Conservation (phyloP, 805 yeast genomes). For the Allodekkera sacchari region DNA sequence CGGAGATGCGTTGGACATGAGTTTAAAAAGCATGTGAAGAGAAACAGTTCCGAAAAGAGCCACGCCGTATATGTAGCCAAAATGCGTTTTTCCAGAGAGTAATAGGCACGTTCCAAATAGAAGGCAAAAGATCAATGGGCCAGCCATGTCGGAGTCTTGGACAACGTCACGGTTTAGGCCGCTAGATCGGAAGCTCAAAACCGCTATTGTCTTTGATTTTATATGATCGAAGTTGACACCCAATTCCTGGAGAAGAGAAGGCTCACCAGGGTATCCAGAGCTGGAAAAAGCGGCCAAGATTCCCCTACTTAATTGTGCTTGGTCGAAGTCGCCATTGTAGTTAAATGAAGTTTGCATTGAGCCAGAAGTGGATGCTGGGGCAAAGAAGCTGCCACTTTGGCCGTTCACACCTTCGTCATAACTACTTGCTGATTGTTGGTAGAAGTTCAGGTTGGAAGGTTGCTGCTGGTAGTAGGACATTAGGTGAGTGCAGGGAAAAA, state of each 20-base stretch:
- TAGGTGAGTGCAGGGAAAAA: neutral
- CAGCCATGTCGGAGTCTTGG: conserved; percentile 90
- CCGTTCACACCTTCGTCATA: conserved; percentile 3
- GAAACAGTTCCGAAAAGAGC: conserved; percentile 86
- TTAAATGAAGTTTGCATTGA: conserved; percentile 20
- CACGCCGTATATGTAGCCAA: conserved; percentile 94
- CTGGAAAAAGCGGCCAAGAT: conserved; percentile 88
- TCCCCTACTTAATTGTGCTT: conserved; percentile 55
- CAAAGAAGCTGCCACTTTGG: conserved; percentile 4
- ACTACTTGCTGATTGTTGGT: conserved; percentile 6
- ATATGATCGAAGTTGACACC: conserved; percentile 92
- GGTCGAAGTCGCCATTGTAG: conserved; percentile 21
- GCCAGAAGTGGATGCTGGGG: no score
- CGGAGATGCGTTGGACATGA: conserved; percentile 62
- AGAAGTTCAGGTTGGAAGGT: conserved; percentile 10
- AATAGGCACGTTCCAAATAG: conserved; percentile 77
- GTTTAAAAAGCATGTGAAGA: conserved; percentile 73
- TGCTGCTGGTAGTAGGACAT: conserved; percentile 30
- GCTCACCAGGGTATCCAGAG: conserved; percentile 91
- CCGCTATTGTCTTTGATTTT: conserved; percentile 74
- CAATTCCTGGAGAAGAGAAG: conserved; percentile 82
- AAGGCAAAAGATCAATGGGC: conserved; percentile 84
- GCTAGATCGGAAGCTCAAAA: conserved; percentile 56
- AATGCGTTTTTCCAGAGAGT: conserved; percentile 88
- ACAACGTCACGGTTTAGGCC: conserved; percentile 66